Evolutionary conservation across 225 moss, liverwort and hornwort genomes (phyloP), one percentile per base, ranked within the genome.

Genomic region (Climacium dendroides): DNA sequence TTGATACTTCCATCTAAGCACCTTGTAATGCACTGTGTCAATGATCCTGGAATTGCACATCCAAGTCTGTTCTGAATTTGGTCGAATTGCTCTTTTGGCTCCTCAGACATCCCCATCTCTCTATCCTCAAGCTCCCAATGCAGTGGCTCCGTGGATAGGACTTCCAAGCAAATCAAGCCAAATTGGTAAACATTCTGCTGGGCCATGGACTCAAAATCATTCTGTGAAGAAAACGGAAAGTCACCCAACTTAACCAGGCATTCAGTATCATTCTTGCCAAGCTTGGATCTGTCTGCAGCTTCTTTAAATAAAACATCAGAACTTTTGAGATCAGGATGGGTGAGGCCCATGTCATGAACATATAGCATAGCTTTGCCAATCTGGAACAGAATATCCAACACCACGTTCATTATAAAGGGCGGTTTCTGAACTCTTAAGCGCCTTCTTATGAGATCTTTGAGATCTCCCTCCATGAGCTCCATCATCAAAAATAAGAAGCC

Each of bases 391-490:
- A 83, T 65, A 48, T 83, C 67, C 34, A 88, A n/a, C 58, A 58
- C 83, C 83, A 88, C 78, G 37, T 66, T 48, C 30, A 83, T 69
- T 0, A 15, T 4, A 69, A 88, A 88, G 10, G 83, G 83, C 0
- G 47, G 4, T 41, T 54, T 85, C 48, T 19, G 6, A 11, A 4
- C 37, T 67, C 47, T 37, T 15, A 28, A n/a, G 10, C 59, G 88
- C 55, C 45, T 78, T 58, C 0, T 29, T 30, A 83, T 13, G 23
- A 88, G 83, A 30, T 78, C 37, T 83, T 76, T 24, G 59, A 88
- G 4, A 78, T 88, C 67, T 77, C 88, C 88, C 48, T 88, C 83
- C 88, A 88, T 88, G 13, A 88, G 19, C 58, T 88, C 88, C 88
- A 88, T 88, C 78, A 58, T 47, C 88, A 88, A 23, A 57, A 83